Conservation (phyloP, 1,139 yeast genomes). For the Yamadazyma diddensiae region DNA sequence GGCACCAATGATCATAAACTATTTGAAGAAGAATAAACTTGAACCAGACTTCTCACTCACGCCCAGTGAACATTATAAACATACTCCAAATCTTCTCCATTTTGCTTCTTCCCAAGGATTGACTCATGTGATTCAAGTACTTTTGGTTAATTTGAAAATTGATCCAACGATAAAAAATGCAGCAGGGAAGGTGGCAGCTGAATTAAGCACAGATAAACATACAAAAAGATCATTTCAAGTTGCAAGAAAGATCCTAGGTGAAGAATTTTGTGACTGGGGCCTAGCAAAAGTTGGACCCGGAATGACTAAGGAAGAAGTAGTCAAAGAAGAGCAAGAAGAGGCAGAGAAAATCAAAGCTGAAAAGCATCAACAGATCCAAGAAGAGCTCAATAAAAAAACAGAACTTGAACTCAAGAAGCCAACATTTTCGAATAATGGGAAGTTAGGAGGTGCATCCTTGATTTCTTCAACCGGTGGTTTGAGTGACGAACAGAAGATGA, state of each 20-base stretch:
- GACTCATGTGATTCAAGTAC: constrained; percentile 62
- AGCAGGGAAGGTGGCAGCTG: constrained; percentile 59
- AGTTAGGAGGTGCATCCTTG: constrained; percentile 22
- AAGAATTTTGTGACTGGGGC: constrained; percentile 65
- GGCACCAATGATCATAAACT: constrained; percentile 70
- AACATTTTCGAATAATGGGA: constrained; percentile 27
- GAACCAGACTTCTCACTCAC: constrained; percentile 46
- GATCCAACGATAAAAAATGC: constrained; percentile 60
- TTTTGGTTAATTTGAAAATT: constrained; percentile 65
- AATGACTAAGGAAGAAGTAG: constrained; percentile 61
- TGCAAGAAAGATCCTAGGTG: constrained; percentile 68
- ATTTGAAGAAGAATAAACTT: constrained; percentile 56
- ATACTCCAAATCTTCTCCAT: constrained; percentile 76
- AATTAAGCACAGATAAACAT: constrained; percentile 40
- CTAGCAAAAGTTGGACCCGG: constrained; percentile 66
- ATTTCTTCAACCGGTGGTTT: constrained; percentile 32
- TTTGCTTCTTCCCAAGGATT: constrained; percentile 71
- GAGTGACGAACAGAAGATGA: constrained; percentile 65
- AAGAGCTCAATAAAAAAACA: constrained; percentile 39
- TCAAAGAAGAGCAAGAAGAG: constrained; percentile 34
- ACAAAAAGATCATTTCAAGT: constrained; percentile 62
- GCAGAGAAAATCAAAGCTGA: constrained; percentile 33
- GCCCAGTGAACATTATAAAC: constrained; percentile 51
- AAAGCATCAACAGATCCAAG: constrained; percentile 36
- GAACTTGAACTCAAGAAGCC: constrained; percentile 38